Percentiles rank a stretch among this genome's conserved stretches.
phyloP scores from a whole-genome alignment of 352 stramenopile genomes.

The Globisporangium emineosum region DNA sequence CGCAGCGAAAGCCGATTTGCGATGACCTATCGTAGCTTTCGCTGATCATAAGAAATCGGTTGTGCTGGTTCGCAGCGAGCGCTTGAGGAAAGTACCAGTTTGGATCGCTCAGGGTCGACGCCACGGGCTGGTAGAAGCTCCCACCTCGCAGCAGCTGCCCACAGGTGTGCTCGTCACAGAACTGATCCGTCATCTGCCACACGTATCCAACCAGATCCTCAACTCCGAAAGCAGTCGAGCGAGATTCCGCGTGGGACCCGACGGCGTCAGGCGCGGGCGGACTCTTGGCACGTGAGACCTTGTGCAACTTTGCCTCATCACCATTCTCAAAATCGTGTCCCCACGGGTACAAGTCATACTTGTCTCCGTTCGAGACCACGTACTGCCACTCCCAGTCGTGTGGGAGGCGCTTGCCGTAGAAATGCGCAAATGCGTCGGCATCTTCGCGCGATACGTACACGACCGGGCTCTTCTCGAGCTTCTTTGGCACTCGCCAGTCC shows the following conservation, averaged over 20 bases:
- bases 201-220: conserved; percentile 80
- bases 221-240: conserved; percentile 45
- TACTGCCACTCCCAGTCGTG: conserved; percentile 89
- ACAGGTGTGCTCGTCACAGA: conserved; percentile 80
- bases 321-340: conserved; percentile 28
- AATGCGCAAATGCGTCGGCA: conserved; percentile 59
- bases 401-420: conserved; percentile 70
- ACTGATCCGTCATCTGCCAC: conserved; percentile 87
- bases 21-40: conserved; percentile 71
- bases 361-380: conserved; percentile 65
- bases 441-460: conserved; percentile 79
- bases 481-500: conserved; percentile 45
- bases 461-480: conserved; percentile 55
- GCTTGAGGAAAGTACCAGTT: conserved; percentile 88
- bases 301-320: conserved; percentile 15
- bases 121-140: conserved; percentile 66
- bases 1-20: conserved; percentile 78
- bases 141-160: conserved; percentile 73
- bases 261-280: conserved; percentile 36
- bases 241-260: conserved; percentile 45
- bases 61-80: conserved; percentile 57
- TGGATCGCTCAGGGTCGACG: conserved; percentile 63
- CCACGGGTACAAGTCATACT: conserved; percentile 65
- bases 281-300: conserved; percentile 38
- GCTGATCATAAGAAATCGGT: conserved; percentile 72